Percentiles rank a stretch among this genome's conserved stretches.
These are phyloP conservation scores for Epichloe scottii DNA, from an alignment of 2,329 filamentous ascomycete species.

Conservation along the genomic window DNA sequence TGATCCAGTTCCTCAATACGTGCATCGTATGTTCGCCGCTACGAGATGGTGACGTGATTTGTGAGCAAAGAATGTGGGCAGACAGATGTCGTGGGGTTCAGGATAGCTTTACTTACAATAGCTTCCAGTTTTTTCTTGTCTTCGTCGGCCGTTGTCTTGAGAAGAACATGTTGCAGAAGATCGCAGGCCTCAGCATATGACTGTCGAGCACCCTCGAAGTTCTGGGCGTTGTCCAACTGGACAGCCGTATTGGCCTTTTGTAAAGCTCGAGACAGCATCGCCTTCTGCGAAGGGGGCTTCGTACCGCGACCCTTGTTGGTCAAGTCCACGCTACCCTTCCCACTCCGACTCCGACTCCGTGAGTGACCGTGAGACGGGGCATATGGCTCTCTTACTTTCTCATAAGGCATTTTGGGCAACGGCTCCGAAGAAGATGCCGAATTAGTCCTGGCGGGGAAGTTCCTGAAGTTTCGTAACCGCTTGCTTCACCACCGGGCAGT, in stretches of 20 bases:
- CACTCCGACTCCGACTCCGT: conserved; percentile 19
- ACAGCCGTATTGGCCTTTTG: conserved; percentile 95
- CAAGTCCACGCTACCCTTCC: conserved; percentile 20
- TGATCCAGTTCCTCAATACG: conserved; percentile 78
- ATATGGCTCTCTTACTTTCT: conserved; percentile 18
- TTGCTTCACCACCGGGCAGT: conserved; percentile 5
- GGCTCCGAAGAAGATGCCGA: conserved; percentile 2
- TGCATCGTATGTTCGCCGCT: conserved; percentile 82
- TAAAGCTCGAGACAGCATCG: conserved; percentile 89
- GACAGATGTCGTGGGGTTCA: background rate
- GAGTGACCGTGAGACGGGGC: conserved; percentile 17
- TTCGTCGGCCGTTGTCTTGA: conserved; percentile 70
- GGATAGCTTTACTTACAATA: conserved; percentile 56
- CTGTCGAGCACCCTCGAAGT: conserved; percentile 80
- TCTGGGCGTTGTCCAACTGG: conserved; percentile 88
- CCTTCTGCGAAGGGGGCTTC: conserved; percentile 68
- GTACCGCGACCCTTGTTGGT: conserved; percentile 15
- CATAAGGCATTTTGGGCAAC: conserved; percentile 17
- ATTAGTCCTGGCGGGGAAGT: conserved; percentile 7
- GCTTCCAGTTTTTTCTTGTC: conserved; percentile 85
- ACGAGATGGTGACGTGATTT: background rate
- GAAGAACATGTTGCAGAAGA: conserved; percentile 76
- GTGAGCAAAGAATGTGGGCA: background rate
- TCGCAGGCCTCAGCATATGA: conserved; percentile 87
- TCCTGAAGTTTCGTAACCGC: conserved; percentile 7